Conservation (phyloP, 805 yeast genomes). For the Cyberlindnera lachancei region DNA sequence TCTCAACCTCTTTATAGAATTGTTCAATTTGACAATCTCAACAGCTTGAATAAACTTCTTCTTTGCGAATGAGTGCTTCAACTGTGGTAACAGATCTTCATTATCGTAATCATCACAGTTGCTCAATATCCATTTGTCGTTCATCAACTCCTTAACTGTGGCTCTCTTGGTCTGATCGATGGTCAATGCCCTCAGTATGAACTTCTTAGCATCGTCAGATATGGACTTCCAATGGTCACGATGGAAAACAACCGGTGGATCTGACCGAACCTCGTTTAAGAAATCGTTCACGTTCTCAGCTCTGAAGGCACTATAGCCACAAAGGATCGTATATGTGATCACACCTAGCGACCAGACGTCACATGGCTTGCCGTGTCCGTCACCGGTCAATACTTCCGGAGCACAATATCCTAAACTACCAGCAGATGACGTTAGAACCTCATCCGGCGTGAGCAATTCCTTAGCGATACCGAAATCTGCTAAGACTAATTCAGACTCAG, state of each 20-base stretch:
- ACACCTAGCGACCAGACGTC: constrained; percentile 96
- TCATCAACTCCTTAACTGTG: constrained; percentile 54
- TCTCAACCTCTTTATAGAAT: constrained; percentile 67
- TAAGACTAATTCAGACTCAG: constrained; percentile 66
- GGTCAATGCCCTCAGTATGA: constrained; percentile 64
- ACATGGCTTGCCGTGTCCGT: constrained; percentile 92
- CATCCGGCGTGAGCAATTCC: constrained; percentile 50
- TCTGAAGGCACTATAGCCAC: constrained; percentile 89
- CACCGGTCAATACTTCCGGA: constrained; percentile 77
- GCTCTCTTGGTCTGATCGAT: constrained; percentile 63
- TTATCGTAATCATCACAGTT: constrained; percentile 35
- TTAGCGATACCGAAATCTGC: constrained; percentile 98
- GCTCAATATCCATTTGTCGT: constrained; percentile 69
- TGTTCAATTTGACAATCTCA: constrained; percentile 74
- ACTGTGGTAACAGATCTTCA: constrained; percentile 71
- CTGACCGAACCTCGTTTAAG: constrained; percentile 64
- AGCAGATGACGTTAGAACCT: constrained; percentile 62
- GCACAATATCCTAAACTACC: constrained; percentile 97
- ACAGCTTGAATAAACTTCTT: constrained; percentile 79
- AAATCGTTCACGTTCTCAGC: constrained; percentile 80
- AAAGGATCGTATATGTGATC: constrained; percentile 79
- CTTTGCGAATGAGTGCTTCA: constrained; percentile 77
- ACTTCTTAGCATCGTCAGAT: constrained; percentile 71
- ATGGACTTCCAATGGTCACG: constrained; percentile 80
- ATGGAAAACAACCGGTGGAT: constrained; percentile 78